Evolutionary conservation across 108 stramenopile genomes (phyloP), one percentile per base, ranked within the genome.

Genomic region (Stephanodiscus minutulus): DNA sequence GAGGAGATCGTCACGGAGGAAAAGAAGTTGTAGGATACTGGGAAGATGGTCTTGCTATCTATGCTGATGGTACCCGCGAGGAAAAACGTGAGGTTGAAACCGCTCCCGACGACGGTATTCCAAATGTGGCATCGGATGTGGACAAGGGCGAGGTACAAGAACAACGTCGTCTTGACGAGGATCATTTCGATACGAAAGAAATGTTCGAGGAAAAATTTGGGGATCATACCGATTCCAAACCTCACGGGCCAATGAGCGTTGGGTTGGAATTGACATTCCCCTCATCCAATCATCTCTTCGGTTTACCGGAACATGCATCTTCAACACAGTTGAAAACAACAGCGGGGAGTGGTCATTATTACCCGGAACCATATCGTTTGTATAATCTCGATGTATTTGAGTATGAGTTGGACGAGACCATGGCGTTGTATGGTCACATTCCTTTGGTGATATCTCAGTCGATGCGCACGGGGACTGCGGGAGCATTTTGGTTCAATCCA

Each of bases 351-450:
- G 83, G 74, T 64, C 67, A 69, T 46, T 60, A 79, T 52, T 98
- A 97, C 87, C 64, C 85, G 41, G 96, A 99, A 56, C 99, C 99
- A 0, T 99, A 98, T 82, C 92, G 99, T 43, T 87, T 98, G 64
- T 99, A 99, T 85, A 99, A 96, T 64, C 85, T 99, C 29, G 99
- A 99, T 75, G 99, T 99, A 8, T 99, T 99, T 70, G 99, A 99
- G 77, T 98, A 99, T 76, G 98, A 99, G 59, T 83, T 99, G 64
- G 97, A 99, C 68, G 91, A 92, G 35, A 93, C 99, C 13, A 98
- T 98, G 97, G 95, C 99, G 15, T 81, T 99, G 61, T 99, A 99
- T 78, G 99, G 99, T 22, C 70, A 86, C 41, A 94, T 99, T 17
- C 99, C 99, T 2, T 60, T 98, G 37, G 71, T 98, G 33, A 80